These are phyloP conservation scores for Breviolum minutum DNA, from an alignment of 73 alveolate genomes.

Conservation along the genomic window DNA sequence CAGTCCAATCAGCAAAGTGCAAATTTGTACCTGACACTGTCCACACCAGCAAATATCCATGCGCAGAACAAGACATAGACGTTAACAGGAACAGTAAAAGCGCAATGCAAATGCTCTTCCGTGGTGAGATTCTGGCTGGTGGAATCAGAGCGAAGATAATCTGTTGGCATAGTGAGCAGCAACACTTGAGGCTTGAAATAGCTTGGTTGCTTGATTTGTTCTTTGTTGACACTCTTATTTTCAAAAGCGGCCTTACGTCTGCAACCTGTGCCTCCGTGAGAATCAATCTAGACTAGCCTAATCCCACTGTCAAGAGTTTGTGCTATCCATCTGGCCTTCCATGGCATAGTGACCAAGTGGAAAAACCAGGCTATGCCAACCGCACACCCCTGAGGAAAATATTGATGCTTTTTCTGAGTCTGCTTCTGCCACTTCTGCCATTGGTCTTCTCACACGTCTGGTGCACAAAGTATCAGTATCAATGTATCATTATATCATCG, in stretches of 20 bases:
- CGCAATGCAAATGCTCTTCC: neutral
- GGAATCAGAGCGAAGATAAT: slow-evolving; percentile 78
- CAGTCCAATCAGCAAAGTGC: neutral
- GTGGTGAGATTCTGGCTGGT: slow-evolving; percentile 12
- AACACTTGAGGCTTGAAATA: neutral
- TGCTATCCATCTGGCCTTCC: slow-evolving; percentile 62
- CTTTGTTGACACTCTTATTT: neutral
- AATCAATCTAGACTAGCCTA: too few relatives aligned
- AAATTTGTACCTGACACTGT: too few relatives aligned
- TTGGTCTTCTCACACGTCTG: too few relatives aligned
- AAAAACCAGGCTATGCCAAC: slow-evolving; percentile 64
- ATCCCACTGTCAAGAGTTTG: neutral
- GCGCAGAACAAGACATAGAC: neutral
- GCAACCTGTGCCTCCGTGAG: neutral
- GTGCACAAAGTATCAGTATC: too few relatives aligned
- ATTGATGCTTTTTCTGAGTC: neutral
- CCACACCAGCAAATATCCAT: neutral
- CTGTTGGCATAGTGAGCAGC: slow-evolving; percentile 4
- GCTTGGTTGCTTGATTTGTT: too few relatives aligned
- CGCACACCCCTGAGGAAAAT: neutral
- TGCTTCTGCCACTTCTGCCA: neutral
- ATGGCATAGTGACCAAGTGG: slow-evolving; percentile 93
- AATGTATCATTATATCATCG: too few relatives aligned
- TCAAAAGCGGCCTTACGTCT: neutral
- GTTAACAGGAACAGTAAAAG: neutral